Evolutionary conservation across 2,329 filamentous ascomycete species (phyloP).

Genomic region (Sporothrix mexicana): DNA sequence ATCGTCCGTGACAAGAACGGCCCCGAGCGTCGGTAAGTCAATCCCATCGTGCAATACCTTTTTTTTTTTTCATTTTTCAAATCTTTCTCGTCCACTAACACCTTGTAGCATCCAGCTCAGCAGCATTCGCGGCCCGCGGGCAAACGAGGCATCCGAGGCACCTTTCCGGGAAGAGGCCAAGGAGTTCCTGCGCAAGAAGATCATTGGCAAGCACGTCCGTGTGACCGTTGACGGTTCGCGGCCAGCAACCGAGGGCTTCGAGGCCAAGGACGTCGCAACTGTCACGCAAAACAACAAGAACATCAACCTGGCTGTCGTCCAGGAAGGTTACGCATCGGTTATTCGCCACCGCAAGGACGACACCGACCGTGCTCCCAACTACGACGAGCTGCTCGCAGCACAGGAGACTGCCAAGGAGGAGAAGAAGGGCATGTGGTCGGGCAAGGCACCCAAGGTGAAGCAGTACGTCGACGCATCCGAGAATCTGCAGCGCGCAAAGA

Average conservation of each 20-base stretch:
- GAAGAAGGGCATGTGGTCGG: conserved; percentile 93
- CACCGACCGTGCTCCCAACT: conserved; percentile 89
- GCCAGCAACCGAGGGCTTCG: conserved; percentile 86
- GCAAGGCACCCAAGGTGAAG: conserved; percentile 80
- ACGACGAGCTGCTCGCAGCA: conserved; percentile 83
- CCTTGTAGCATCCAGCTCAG: conserved; percentile 72
- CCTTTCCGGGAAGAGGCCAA: conserved; percentile 93
- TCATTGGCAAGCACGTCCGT: conserved; percentile 95
- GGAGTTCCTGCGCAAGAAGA: conserved; percentile 89
- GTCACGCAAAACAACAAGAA: conserved; percentile 85
- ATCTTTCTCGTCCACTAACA: background rate
- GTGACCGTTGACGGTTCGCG: conserved; percentile 89
- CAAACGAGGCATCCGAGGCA: conserved; percentile 82
- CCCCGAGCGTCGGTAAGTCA: conserved; percentile 70
- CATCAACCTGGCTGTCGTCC: conserved; percentile 81
- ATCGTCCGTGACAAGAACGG: conserved; percentile 85
- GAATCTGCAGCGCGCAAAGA: conserved; percentile 91
- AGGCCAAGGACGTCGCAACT: conserved; percentile 93
- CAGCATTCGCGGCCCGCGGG: conserved; percentile 91
- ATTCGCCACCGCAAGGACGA: conserved; percentile 96
- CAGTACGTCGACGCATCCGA: conserved; percentile 90
- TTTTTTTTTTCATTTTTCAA: background rate
- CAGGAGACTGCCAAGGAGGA: conserved; percentile 84
- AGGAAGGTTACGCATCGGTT: conserved; percentile 90
- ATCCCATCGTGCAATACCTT: no score